Evolutionary conservation across 2,329 filamentous ascomycete species (phyloP).

Genomic region (Ascochyta rabiei): DNA sequence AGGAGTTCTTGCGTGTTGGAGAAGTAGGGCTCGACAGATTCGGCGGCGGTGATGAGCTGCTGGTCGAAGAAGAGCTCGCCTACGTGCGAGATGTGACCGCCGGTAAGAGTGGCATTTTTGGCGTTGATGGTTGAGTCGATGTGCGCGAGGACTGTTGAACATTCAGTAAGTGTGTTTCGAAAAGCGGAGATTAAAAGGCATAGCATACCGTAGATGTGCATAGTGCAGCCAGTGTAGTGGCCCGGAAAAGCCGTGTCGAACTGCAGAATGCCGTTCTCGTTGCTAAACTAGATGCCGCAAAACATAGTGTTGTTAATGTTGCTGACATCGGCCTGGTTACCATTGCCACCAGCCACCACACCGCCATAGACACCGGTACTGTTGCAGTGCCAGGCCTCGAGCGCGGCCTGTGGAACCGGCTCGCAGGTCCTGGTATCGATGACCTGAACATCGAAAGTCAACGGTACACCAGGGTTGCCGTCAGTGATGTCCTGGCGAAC

Average conservation of each 20-base stretch:
- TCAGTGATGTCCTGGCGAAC: conserved; percentile 56
- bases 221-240: conserved; percentile 37
- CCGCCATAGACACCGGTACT: conserved; percentile 53
- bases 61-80: conserved; percentile 70
- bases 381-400: conserved; percentile 56
- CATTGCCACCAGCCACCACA: conserved; percentile 48
- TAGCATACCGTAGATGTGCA: conserved; percentile 28
- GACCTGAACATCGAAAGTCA: conserved; percentile 58
- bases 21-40: conserved; percentile 50
- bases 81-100: conserved; percentile 60
- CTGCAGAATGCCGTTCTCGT: conserved; percentile 53
- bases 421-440: conserved; percentile 59
- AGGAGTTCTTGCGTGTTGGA: conserved; percentile 51
- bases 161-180: not conserved
- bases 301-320: conserved; percentile 46
- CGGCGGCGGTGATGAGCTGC: conserved; percentile 58
- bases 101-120: conserved; percentile 56
- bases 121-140: conserved; percentile 39
- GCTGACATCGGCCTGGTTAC: conserved; percentile 36
- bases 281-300: conserved; percentile 54
- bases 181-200: not conserved
- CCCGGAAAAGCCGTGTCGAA: conserved; percentile 56
- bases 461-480: conserved; percentile 53
- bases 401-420: conserved; percentile 52
- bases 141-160: conserved; percentile 40